Evolutionary conservation across 768 basidiomycete species (phyloP), one percentile per base, ranked within the genome.

Genomic region (Chalciporus pseudorubinellus): DNA sequence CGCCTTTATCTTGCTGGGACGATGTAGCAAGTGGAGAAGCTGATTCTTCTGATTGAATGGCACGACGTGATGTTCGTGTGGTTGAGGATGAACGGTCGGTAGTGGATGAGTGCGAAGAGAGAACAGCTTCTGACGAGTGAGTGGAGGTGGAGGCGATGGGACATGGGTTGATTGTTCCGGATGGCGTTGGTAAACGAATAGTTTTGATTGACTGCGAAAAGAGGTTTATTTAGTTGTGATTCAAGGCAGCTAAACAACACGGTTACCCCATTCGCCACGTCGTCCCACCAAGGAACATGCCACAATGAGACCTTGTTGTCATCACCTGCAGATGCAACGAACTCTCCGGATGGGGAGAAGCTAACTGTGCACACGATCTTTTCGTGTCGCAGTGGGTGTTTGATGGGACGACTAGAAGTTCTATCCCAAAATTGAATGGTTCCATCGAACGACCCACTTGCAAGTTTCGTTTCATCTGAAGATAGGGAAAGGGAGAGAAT

Each of bases 291-390:
- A 14, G 48, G 39, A 9, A 39, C 49, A 5, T n/a, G 39, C 48
- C 55, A 57, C 1, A 57, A 5, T 36, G 43, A 43, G 21, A 59
- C 18, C 24, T 13, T 34, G 11, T 29, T 22, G 3, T 6, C 16
- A 3, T 0, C 2, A 4, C 10, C 16, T 26, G 24, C 33, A 11
- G 50, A 44, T 16, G 40, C 48, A 16, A 55, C 24, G 3, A 39
- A 44, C 26, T 40, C 21, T 4, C 56, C 58, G 6, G 44, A 58
- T 5, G 52, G 50, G 14, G 58, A 57, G 36, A 59, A 53, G 12
- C 1, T n/a, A 24, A 54, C 40, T 0, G n/a, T 12, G 42, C 16
- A 39, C n/a, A 20, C 6, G 3, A 20, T 39, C 18, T 39, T 39
- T 24, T 12, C 40, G 12, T 43, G 42, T 28, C 12, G 12, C 14